phyloP scores from a whole-genome alignment of 108 stramenopile species.

The Conticribra guillardii region DNA sequence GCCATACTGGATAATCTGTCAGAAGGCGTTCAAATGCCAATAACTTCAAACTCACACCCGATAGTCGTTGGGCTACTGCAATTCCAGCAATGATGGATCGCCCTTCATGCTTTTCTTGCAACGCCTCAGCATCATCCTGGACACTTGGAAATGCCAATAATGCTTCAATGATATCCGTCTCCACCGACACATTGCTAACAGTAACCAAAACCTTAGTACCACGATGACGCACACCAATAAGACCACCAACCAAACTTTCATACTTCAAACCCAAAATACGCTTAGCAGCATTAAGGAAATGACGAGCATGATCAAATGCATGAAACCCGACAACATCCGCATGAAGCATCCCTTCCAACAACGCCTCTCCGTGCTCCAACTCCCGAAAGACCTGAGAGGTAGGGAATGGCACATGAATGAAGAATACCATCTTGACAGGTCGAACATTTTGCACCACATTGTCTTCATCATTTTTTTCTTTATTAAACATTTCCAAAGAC shows the following conservation, averaged over 20 bases:
- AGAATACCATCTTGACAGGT: constrained; percentile 91
- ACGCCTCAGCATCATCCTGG: constrained; percentile 45
- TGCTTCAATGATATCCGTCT: constrained; percentile 83
- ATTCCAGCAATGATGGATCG: constrained; percentile 90
- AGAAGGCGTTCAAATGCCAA: constrained; percentile 95
- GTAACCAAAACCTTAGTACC: constrained; percentile 94
- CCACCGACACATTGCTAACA: constrained; percentile 98
- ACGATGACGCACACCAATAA: constrained; percentile 93
- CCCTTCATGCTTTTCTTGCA: constrained; percentile 72
- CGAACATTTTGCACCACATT: constrained; percentile 1
- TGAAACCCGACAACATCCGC: constrained; percentile 99
- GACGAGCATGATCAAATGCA: constrained; percentile 99
- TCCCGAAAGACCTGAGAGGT: constrained; percentile 98
- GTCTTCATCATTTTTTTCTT: constrained; percentile 1
- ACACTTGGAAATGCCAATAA: constrained; percentile 71
- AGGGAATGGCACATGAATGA: constrained; percentile 99
- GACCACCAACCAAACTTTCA: constrained; percentile 88
- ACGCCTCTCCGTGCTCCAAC: constrained; percentile 90
- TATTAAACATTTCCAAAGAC: constrained; percentile 7
- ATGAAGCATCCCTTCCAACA: constrained; percentile 95
- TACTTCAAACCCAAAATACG: constrained; percentile 97
- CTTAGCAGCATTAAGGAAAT: constrained; percentile 98
- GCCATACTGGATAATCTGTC: constrained; percentile 90
- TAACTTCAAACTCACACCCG: constrained; percentile 93
- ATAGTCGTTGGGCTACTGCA: constrained; percentile 93